A percentile compares a stretch with the other conserved stretches of the same genome.
Evolutionary conservation across 257 asterid genomes (phyloP).

Genomic region (Jaltomata sinuosa): DNA sequence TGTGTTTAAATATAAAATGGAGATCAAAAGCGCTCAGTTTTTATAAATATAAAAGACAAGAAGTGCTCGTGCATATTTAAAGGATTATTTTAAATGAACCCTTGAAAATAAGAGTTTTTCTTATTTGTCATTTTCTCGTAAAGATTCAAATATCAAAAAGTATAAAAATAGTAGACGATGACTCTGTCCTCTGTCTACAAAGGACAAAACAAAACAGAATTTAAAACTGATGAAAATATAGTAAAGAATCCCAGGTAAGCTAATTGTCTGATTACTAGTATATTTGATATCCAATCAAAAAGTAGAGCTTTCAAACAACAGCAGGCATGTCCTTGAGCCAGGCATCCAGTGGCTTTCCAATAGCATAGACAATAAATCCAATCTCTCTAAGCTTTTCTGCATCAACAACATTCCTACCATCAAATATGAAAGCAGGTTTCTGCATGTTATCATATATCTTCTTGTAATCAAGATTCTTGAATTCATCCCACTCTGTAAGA

Average conservation of each 20-base stretch:
- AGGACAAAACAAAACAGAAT: background rate
- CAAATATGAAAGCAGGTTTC: slow-evolving; percentile 25
- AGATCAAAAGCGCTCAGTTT: background rate
- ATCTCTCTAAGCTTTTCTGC: slow-evolving; percentile 10
- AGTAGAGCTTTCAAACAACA: slow-evolving; percentile 4
- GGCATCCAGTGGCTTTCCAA: slow-evolving; percentile 26
- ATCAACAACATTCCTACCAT: slow-evolving; percentile 22
- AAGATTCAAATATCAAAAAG: background rate
- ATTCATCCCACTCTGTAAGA: slow-evolving; percentile 26
- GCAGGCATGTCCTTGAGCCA: slow-evolving; percentile 29
- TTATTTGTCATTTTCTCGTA: background rate
- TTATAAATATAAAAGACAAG: background rate
- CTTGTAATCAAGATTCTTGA: slow-evolving; percentile 21
- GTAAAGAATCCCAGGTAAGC: background rate
- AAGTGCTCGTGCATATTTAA: background rate
- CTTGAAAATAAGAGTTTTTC: background rate
- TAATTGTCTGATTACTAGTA: background rate
- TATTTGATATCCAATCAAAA: background rate
- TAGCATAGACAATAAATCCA: slow-evolving; percentile 26
- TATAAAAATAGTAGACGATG: background rate
- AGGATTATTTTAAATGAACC: background rate
- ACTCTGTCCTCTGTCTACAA: background rate
- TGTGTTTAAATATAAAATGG: background rate
- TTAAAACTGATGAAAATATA: background rate
- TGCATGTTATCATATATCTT: slow-evolving; percentile 24